Evolutionary conservation across 2,329 filamentous ascomycete genomes (phyloP), one percentile per base, ranked within the genome.

Genomic region (Biscogniauxia mediterranea): DNA sequence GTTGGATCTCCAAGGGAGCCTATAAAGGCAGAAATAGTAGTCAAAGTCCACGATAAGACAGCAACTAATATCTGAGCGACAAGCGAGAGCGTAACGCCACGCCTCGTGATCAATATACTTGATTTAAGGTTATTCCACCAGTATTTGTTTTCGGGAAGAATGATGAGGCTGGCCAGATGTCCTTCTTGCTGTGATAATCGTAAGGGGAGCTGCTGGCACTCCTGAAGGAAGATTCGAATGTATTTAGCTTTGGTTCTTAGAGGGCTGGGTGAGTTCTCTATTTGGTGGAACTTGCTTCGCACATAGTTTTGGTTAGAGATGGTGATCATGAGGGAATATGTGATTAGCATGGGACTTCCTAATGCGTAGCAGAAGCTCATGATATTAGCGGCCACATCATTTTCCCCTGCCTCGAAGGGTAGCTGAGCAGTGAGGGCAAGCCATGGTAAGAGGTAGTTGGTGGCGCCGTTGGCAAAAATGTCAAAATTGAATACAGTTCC

Each of bases 361-460:
- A 68, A 55, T 1, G 64, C 61, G 15, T 65, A 59, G 52, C 63
- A 65, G 21, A 68, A 65, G 53, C 66, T 64, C 56, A 68, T 60
- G 46, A 65, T 54, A 52, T 63, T 57, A 17, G 61, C 57, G 9
- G 61, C 28, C 15, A 62, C 56, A 13, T 63, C 60, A 56, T 65
- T 54, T 42, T 65, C 61, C 1, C 64, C 64, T 2, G 66, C 64
- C 58, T 68, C 64, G 26, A 65, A 68, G 1, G 64, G 66, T 5
- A 68, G 64, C 58, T 68, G 66, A 13, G 64, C 63, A 5, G 64
- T 64, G 3, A 68, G 60, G 11, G 66, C 64, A n/a, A 68, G 59
- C 66, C 66, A 68, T 7, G 66, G 64, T 2, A 68, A 60, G 3
- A 68, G 28, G 26, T 68, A 65, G 50, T 65, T 68, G 1, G 59